Evolutionary conservation across 2,329 filamentous ascomycete genomes (phyloP).

Genomic region (Rutstroemia sp.): DNA sequence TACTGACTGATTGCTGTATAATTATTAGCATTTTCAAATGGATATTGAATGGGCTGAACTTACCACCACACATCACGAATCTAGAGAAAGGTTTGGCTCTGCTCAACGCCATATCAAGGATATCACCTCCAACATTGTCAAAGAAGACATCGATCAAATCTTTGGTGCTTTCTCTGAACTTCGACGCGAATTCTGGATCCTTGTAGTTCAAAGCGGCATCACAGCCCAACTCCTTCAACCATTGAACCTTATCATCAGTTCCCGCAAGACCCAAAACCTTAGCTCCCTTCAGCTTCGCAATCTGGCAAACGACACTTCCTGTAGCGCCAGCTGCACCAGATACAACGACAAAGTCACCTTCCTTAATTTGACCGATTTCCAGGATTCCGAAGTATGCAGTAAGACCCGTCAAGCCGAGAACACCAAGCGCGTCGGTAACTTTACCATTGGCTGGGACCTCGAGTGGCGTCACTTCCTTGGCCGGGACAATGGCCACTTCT

Average conservation of each 20-base stretch:
- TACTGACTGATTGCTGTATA: slow-evolving; percentile 54
- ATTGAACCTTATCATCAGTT: slow-evolving; percentile 58
- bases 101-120: slow-evolving; percentile 56
- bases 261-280: slow-evolving; percentile 59
- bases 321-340: slow-evolving; percentile 74
- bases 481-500: slow-evolving; percentile 52
- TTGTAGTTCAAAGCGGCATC: slow-evolving; percentile 66
- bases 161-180: slow-evolving; percentile 53
- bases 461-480: slow-evolving; percentile 40
- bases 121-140: slow-evolving; percentile 68
- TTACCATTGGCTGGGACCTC: slow-evolving; percentile 35
- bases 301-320: slow-evolving; percentile 68
- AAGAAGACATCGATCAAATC: slow-evolving; percentile 62
- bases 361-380: slow-evolving; percentile 58
- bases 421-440: slow-evolving; percentile 53
- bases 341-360: slow-evolving; percentile 69
- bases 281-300: slow-evolving; percentile 64
- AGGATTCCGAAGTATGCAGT: slow-evolving; percentile 72
- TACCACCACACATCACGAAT: slow-evolving; percentile 62
- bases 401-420: slow-evolving; percentile 58
- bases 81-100: slow-evolving; percentile 56
- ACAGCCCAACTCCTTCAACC: slow-evolving; percentile 59
- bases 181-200: slow-evolving; percentile 48
- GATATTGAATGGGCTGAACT: slow-evolving; percentile 16
- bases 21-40: neutral